Base-by-base conservation (phyloP, 1,284 basidiomycete species). In the Papiliotrema fonsecae region DNA sequence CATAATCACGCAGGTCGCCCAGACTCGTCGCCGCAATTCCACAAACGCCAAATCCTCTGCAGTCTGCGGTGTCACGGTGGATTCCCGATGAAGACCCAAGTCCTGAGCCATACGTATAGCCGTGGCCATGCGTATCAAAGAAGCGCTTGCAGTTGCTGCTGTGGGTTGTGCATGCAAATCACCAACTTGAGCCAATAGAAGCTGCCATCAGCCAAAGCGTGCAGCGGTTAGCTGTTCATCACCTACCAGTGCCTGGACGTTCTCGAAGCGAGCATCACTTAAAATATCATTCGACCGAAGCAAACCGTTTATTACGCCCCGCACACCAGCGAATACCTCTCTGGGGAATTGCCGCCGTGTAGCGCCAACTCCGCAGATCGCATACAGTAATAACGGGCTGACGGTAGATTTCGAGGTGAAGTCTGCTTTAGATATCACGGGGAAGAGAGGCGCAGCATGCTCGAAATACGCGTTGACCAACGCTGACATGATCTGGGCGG, bases 101-200 rank as follows among this genome's bases (percentile, higher is more conserved):
- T 94, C 90, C 75, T 97, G 91, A 2, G 90, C 92, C 90, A 93
- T 92, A 55, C 89, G 81, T 52, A 91, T 85, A 4, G 88, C 88
- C 2, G 62, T 60, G 0, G 64, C 62, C 6, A 67, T 53, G 13
- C 74, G 56, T 36, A 72, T 64, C 16, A 66, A 45, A 1, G 69
- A 64, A 0, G 74, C 72, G 26, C 67, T 70, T 2, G 72, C 69
- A 0, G 72, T 73, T 1, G 69, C 63, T 0, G 73, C 67, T 4
- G 63, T 65, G 2, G 73, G 72, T 51, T 74, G 71, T 4, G 69
- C 67, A 52, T 74, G 71, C 7, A 75, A 51, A 47, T 75, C 72
- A 11, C 70, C 77, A 9, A 76, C 64, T 50, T 77, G 76, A 5
- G 63, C 47, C 2, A 69, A 55, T 6, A 72, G 37, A 2, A 67